Percentiles rank a stretch among this genome's conserved stretches.
Conservation (phyloP, 1,284 basidiomycete genomes). For the Cryptococcus maquisensis region DNA sequence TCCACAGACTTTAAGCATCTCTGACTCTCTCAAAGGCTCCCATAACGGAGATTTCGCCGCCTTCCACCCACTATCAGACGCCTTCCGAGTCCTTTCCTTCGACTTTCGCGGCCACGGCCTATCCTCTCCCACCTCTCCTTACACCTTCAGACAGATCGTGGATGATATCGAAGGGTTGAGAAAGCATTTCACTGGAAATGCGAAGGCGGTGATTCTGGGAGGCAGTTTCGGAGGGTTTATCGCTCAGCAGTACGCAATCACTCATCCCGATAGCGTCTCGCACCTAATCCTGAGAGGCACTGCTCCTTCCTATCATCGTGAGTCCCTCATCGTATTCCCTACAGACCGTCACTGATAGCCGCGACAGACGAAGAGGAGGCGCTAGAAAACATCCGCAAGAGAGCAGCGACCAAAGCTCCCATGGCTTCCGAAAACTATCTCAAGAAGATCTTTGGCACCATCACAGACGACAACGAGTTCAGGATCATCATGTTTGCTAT, state of each 20-base stretch:
- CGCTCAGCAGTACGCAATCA: constrained; percentile 22
- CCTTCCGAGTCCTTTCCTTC: constrained; percentile 12
- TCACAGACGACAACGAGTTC: constrained; percentile 20
- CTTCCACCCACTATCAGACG: constrained; percentile 8
- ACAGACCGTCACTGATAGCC: background rate
- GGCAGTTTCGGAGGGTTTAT: constrained; percentile 23
- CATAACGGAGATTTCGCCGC: constrained; percentile 17
- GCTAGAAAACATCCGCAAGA: constrained; percentile 11
- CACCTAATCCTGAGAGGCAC: constrained; percentile 19
- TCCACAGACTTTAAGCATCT: background rate
- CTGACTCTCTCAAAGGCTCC: constrained; percentile 10
- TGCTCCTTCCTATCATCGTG: constrained; percentile 22
- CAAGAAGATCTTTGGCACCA: constrained; percentile 14
- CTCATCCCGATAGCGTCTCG: constrained; percentile 9
- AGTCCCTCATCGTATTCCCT: background rate
- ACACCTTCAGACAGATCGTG: constrained; percentile 20
- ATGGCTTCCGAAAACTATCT: constrained; percentile 17
- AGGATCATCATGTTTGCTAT: constrained; percentile 20
- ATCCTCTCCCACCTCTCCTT: constrained; percentile 18
- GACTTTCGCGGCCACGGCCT: constrained; percentile 20
- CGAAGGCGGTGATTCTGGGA: constrained; percentile 16
- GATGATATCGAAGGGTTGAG: constrained; percentile 18
- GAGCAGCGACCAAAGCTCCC: constrained; percentile 10
- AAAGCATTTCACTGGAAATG: constrained; percentile 4
- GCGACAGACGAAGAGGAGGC: constrained; percentile 20